Evolutionary conservation across 257 asterid species (phyloP), one percentile per base, ranked within the genome.

Genomic region (Parsonsia alboflavescens): DNA sequence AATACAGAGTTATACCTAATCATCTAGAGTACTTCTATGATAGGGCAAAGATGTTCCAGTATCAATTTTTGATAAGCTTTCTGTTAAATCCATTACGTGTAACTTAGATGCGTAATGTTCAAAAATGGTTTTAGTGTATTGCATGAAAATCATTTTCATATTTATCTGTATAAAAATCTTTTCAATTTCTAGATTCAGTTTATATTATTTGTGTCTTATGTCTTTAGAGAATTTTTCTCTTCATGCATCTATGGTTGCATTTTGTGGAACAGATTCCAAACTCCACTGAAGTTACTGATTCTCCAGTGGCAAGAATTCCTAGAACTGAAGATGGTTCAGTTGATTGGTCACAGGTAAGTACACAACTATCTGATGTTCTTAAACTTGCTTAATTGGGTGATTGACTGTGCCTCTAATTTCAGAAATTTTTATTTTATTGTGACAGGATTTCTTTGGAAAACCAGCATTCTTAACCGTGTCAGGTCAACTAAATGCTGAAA

Each of bases 401-500:
- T 70, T 70, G 62, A 6, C 41, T 45, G 17, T 9, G n/a, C 33
- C 30, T 7, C n/a, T 28, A 41, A 46, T 12, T 22, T 62, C 45
- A 4, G 36, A 15, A 26, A 36, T 48, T 41, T 77, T 53, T 50
- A 49, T 48, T 19, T 22, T 58, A 36, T 45, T 22, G 30, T 77
- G 82, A 65, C 96, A 92, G 99, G 98, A 95, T 86, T 95, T 92
- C 80, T 95, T 95, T 76, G 98, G 98, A 74, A 92, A 87, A 80
- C 98, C 91, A 73, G 97, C 99, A 62, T 95, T 92, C 79, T 84
- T 95, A 79, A 95, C 99, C 26, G 98, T 95, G 28, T 95, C 99
- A 48, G 99, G 99, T 69, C 99, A 92, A 84, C 94, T 92, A 77
- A 95, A 92, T 83, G 98, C 94, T 74, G 99, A 95, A 90, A 85